Base-by-base conservation (phyloP, 495 filamentous ascomycete species). In the Aspergillus funiculosus region DNA sequence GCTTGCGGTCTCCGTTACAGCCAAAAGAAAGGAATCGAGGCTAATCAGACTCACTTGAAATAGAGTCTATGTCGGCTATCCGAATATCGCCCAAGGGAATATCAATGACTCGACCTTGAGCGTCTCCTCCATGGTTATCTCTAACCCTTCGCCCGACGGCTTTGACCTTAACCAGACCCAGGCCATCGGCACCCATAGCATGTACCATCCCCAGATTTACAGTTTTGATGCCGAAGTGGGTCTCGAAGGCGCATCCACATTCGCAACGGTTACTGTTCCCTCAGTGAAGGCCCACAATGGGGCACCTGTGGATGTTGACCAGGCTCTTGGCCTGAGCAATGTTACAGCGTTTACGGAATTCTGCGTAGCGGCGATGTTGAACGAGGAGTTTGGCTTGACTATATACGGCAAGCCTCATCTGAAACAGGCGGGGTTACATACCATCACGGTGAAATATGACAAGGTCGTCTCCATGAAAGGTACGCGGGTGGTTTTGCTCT, bases 21-120 rank as follows among this genome's bases (percentile, higher is more conserved):
- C 21, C 11, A 9, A 17, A 21, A 29, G 2, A 5, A 21, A 4
- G 20, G 10, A 6, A 17, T 17, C 19, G 4, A 11, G 5, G 17
- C 15, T 38, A 18, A 46, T 31, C 6, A 31, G 20, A 7, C 18
- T 1, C 11, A 7, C 20, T 18, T 13, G 26, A 49, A n/a, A 43
- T 59, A 91, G 86, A 29, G 61, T 89, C 38, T 82, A 83, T 51
- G 85, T 88, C 46, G 85, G 62, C 4, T 81, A 86, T 30, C 86
- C 85, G 38, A 74, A 77, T 41, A 85, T 87, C 44, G 83, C 85
- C 17, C 85, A 89, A 59, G 27, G 66, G 34, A 79, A 80, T 57
- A 71, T 89, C 48, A 76, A 86, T 52, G 62, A 77, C 15, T 81
- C 86, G 14, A 74, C 69, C 11, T 70, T 89, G 32, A 68, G 69